phyloP scores from a whole-genome alignment of 352 stramenopile genomes.

The Elongisporangium anandrum region DNA sequence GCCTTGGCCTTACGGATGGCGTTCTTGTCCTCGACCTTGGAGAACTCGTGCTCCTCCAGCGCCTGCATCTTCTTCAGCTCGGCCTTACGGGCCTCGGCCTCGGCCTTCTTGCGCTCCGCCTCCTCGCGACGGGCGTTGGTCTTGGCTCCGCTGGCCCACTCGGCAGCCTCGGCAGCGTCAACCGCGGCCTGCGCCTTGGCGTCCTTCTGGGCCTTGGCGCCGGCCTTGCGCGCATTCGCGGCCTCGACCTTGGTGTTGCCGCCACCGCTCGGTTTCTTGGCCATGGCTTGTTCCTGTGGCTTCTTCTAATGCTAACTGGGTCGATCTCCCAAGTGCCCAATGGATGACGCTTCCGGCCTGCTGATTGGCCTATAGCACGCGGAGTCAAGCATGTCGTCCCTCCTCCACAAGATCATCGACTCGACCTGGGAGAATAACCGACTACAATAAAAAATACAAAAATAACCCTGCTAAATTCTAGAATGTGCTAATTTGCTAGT shows the following conservation, averaged over 20 bases:
- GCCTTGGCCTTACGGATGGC: constrained; percentile 58
- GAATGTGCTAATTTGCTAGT: not conserved
- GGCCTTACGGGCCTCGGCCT: constrained; percentile 45
- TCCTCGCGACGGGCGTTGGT: constrained; percentile 59
- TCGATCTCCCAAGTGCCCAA: not conserved
- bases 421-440: not conserved
- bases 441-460: not conserved
- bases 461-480: not conserved
- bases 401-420: not conserved
- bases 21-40: constrained; percentile 48
- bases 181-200: constrained; percentile 36
- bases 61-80: constrained; percentile 67
- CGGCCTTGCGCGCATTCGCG: constrained; percentile 68
- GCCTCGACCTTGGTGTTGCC: constrained; percentile 74
- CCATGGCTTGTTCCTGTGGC: constrained; percentile 11
- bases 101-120: constrained; percentile 56
- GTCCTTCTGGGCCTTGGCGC: constrained; percentile 47
- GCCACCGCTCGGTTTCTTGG: constrained; percentile 43
- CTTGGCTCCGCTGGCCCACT: constrained; percentile 64
- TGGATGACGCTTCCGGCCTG: not conserved
- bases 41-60: constrained; percentile 53
- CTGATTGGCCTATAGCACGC: not conserved
- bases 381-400: not conserved
- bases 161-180: constrained; percentile 36
- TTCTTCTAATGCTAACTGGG: not conserved